Percentiles rank a stretch among this genome's conserved stretches.
Evolutionary conservation across 2,329 filamentous ascomycete genomes (phyloP).

Genomic region (Coniella vitis): DNA sequence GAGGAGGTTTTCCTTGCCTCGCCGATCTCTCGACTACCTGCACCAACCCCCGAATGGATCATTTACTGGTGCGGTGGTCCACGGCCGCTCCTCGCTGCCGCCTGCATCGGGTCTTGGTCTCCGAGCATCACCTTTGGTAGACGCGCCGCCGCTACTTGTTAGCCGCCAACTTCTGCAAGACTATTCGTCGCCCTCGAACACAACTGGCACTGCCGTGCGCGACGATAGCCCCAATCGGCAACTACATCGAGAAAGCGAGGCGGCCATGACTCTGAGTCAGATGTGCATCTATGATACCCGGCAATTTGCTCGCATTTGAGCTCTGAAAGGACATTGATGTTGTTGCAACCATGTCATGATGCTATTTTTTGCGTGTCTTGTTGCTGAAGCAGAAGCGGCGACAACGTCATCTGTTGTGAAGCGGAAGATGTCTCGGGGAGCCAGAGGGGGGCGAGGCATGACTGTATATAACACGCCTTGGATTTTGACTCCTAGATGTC

Average conservation of each 20-base stretch:
- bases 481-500: too few relatives aligned
- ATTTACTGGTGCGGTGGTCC: not conserved
- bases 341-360: not conserved
- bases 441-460: too few relatives aligned
- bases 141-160: not conserved
- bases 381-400: too few relatives aligned
- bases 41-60: not conserved
- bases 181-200: not conserved
- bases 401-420: too few relatives aligned
- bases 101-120: not conserved
- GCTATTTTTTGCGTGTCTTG: not conserved
- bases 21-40: constrained; percentile 10
- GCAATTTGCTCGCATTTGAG: constrained; percentile 4
- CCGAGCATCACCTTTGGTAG: constrained; percentile 3
- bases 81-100: not conserved
- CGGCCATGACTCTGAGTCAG: constrained; percentile 11
- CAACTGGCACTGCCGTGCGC: not conserved
- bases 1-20: constrained; percentile 2
- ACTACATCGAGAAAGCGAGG: constrained; percentile 12
- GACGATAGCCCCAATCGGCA: constrained; percentile 11
- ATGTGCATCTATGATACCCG: constrained; percentile 9
- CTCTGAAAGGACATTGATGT: not conserved
- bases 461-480: too few relatives aligned
- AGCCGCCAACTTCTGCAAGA: not conserved
- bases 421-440: too few relatives aligned